Evolutionary conservation across 768 basidiomycete genomes (phyloP).

Genomic region (Panus rudis): DNA sequence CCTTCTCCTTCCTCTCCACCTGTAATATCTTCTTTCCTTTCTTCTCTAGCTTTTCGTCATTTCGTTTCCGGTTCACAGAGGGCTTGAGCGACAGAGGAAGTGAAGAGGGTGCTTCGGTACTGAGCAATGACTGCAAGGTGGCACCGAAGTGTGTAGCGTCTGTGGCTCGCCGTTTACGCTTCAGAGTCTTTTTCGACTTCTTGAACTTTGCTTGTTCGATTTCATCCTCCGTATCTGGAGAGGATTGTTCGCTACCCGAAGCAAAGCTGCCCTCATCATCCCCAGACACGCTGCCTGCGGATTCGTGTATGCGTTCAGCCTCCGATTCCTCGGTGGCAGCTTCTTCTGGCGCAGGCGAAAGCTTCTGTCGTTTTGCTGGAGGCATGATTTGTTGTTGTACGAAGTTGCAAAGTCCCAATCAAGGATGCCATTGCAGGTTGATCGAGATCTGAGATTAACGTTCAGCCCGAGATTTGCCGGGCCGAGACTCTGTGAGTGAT

Average conservation of each 20-base stretch:
- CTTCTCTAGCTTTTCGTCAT: constrained; percentile 69
- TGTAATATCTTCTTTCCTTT: constrained; percentile 67
- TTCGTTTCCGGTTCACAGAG: constrained; percentile 57
- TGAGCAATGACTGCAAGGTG: constrained; percentile 64
- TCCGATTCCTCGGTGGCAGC: constrained; percentile 18
- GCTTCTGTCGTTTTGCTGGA: constrained; percentile 47
- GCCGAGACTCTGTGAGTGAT: too few relatives aligned
- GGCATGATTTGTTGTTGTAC: too few relatives aligned
- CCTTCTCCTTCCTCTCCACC: constrained; percentile 65
- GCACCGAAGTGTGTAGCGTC: constrained; percentile 67
- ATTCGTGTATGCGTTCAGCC: constrained; percentile 17
- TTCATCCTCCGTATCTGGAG: constrained; percentile 56
- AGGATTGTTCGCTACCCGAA: constrained; percentile 21
- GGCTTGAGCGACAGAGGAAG: constrained; percentile 77
- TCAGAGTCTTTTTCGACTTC: constrained; percentile 76
- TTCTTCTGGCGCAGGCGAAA: constrained; percentile 18
- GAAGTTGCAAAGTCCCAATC: too few relatives aligned
- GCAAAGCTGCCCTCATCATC: constrained; percentile 18
- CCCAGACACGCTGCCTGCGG: constrained; percentile 5
- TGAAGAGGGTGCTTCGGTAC: constrained; percentile 62
- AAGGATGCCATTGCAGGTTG: too few relatives aligned
- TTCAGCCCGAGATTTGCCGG: too few relatives aligned
- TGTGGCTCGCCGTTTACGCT: constrained; percentile 79
- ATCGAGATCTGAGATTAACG: too few relatives aligned
- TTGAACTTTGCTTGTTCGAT: constrained; percentile 43